Conservation (phyloP, 208 protist species). For the Leishmania aethiopica region DNA sequence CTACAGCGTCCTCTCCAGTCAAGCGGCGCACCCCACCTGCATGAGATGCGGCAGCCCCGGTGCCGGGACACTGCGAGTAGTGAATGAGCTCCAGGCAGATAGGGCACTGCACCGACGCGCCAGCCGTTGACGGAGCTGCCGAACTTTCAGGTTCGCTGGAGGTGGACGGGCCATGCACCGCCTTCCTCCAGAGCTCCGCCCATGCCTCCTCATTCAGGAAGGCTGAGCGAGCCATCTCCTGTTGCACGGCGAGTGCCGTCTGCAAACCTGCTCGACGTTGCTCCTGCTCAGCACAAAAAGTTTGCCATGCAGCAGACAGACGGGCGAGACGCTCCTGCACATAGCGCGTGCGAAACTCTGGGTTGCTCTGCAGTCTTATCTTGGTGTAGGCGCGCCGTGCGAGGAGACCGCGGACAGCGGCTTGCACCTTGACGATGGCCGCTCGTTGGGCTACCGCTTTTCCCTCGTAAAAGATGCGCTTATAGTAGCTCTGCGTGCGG, state of each 20-base stretch:
- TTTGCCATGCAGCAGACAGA: constrained; percentile 62
- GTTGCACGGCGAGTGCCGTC: constrained; percentile 39
- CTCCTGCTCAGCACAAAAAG: constrained; percentile 50
- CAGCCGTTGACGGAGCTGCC: background rate
- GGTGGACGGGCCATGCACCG: constrained; percentile 1
- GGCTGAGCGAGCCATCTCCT: constrained; percentile 55
- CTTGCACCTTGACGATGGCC: constrained; percentile 77
- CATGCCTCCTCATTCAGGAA: constrained; percentile 63
- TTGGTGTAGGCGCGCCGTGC: constrained; percentile 65
- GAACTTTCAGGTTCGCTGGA: background rate
- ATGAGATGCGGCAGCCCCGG: too few species aligned
- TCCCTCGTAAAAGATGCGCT: constrained; percentile 79
- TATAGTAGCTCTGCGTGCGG: constrained; percentile 79
- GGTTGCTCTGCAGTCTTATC: constrained; percentile 50
- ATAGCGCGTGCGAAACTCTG: constrained; percentile 63
- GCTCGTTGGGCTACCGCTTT: constrained; percentile 82
- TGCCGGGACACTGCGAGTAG: constrained; percentile 15
- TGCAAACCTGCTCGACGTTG: constrained; percentile 40
- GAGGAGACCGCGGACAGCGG: constrained; percentile 58
- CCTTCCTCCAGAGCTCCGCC: constrained; percentile 31
- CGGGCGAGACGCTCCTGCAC: constrained; percentile 57
- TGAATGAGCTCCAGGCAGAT: constrained; percentile 64
- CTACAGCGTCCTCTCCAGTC: constrained; percentile 10
- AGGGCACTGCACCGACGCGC: constrained; percentile 33
- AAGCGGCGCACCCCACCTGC: background rate